A percentile compares a stretch with the other conserved stretches of the same genome.
phyloP scores from a whole-genome alignment of 768 basidiomycete genomes.

The Boletus subparvulus region DNA sequence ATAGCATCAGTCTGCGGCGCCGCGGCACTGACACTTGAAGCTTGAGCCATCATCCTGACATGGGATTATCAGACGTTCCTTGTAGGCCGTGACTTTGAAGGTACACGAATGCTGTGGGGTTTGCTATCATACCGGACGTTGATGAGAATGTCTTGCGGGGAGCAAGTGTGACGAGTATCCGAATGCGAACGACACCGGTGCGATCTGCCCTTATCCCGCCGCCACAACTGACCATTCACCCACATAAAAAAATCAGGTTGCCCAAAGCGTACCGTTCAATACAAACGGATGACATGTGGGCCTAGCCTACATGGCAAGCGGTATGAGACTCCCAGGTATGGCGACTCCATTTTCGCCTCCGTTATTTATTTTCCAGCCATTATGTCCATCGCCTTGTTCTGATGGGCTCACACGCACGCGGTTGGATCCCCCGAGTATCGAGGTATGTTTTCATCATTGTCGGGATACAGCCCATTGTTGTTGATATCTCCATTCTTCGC shows the following conservation, averaged over 20 bases:
- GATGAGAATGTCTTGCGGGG: slow-evolving; percentile 36
- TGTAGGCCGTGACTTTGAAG: slow-evolving; percentile 61
- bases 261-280: slow-evolving; percentile 63
- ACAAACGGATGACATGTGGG: slow-evolving; percentile 56
- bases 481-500: not conserved
- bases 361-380: not conserved
- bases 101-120: slow-evolving; percentile 33
- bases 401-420: slow-evolving; percentile 67
- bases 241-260: slow-evolving; percentile 32
- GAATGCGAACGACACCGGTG: slow-evolving; percentile 39
- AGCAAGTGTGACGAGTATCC: slow-evolving; percentile 59
- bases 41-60: slow-evolving; percentile 10
- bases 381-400: not conserved
- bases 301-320: slow-evolving; percentile 63
- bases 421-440: slow-evolving; percentile 52
- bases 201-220: not conserved
- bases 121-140: not conserved
- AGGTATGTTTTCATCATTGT: slow-evolving; percentile 41
- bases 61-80: slow-evolving; percentile 41
- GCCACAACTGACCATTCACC: not conserved
- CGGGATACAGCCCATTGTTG: not conserved
- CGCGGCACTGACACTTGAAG: slow-evolving; percentile 1
- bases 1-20: slow-evolving; percentile 7
- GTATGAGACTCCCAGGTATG: slow-evolving; percentile 56
- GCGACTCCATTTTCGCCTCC: not conserved